Base-by-base conservation (phyloP, 805 yeast species). In the Saturnispora serradocipensis region DNA sequence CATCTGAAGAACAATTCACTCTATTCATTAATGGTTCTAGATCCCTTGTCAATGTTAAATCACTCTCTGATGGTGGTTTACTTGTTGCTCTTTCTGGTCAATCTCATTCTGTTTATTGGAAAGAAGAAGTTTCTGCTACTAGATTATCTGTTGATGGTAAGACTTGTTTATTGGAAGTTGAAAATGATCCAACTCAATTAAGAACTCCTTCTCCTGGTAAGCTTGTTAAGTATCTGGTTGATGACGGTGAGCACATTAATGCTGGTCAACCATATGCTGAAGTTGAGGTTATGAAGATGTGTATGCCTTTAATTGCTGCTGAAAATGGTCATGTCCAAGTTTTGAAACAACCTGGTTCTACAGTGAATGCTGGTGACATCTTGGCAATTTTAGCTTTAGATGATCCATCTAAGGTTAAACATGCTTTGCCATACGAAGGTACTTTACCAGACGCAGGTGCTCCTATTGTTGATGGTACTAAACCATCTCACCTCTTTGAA, bases 171-270 rank as follows among this genome's bases (percentile, higher is more conserved):
- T 78, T 93, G 58, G 99, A 95, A 72, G 86, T 79, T 53, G 99
- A 93, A 73, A 91, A 88, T 64, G 99, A 93, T 67, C 99, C 99
- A 58, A 95, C 99, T 43, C 98, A 93, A 74, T 77, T 95, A 66
- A 83, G 98, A 73, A 88, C 99, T 35, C 99, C 99, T 44, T 93
- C 99, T 28, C 99, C 99, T 50, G 99, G 99, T 76, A 93, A 93
- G 72, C 78, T 93, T 59, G 96, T 91, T 56, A 88, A 88, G 67
- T 93, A 82, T 67, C 74, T 93, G 59, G 96, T 93, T 55, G 98
- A 95, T 65, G 85, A 84, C 61, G 99, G 99, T 59, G 99, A 91
- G 57, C 98, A 91, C 64, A 79, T 93, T 61, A 71, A 70, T 49
- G 82, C 93, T 54, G 98, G 98, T 55, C 95, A 91, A 72, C 83